Evolutionary conservation across 345 rosid genomes (phyloP), one percentile per base, ranked within the genome.

Genomic region (Raphanus sativus): DNA sequence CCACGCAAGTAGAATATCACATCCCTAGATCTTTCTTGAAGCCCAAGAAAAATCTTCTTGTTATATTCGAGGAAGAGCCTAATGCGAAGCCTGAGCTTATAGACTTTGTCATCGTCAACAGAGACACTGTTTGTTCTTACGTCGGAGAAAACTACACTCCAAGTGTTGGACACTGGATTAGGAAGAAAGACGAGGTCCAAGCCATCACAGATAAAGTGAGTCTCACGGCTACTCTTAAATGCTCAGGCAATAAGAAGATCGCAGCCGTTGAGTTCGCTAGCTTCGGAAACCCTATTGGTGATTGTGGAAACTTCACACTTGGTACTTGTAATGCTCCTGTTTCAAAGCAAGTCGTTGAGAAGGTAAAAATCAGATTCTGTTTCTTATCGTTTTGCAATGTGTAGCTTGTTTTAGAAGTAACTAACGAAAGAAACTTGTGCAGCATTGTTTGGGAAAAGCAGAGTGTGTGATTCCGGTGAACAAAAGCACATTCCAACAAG

Each of bases 1-100:
- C 98, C 17, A 75, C 97, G 13, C 98, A 94, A 80, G 24, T 81
- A 12, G 98, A 89, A 83, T 94, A 90, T 76, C 98, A 92, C 75
- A 85, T 94, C 78, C 98, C 98, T 59, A 87, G 96, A 83, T 77
- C 94, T 10, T 92, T 61, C 86, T 21, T 95, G 36, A 89, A 89
- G 86, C 87, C 89, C 32, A 83, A 60, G 64, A 70, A 84, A 26
- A 95, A 95, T 48, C 81, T 87, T n/a, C 77, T 95, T 45, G 89
- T 91, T 2, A 81, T 95, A 29, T 72, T 95, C 59, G 98, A 92
- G 48, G 98, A 90, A 78, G 91, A 91, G 54, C 84, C 84, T 26
- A 84, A 82, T 10, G 83, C 83, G 38, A 83, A 67, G 29, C 94
- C 97, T 3, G 85, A 81, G n/a, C 73, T 82, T 10, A 79, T 92